Base-by-base conservation (phyloP, 805 yeast genomes). In the Yamadazyma ubonensis region DNA sequence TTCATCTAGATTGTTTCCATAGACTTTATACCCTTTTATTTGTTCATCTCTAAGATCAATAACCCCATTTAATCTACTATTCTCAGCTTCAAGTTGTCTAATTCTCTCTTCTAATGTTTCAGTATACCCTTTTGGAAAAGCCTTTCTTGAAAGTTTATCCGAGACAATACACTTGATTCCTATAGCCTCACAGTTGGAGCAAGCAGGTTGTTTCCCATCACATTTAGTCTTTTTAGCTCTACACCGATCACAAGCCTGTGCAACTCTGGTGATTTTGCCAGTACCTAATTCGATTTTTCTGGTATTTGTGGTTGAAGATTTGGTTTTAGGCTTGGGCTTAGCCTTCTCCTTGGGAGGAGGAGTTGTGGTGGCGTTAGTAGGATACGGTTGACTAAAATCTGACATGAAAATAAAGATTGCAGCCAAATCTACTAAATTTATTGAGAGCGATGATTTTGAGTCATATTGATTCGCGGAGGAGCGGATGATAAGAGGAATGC, bases 171-270 rank as follows among this genome's bases (percentile, higher is more conserved):
- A 89, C 47, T 86, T 91, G 42, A 89, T 75, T 3, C 96, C 96
- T 3, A 86, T 93, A 5, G 80, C 73, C 9, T 79, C 81, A 67
- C 97, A 89, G 44, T 85, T 83, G 0, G 91, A 76, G 58, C 97
- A 89, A 7, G 55, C 49, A 3, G 84, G 84, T 43, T 78, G 73
- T 41, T 76, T 74, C 1, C 93, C 93, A 50, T 85, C 91, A 64
- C 95, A 85, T 42, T 81, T 76, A 9, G 83, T 80, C 59, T 86
- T 86, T 54, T 85, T 86, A 35, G 86, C 78, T 36, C 96, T 67
- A 55, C 96, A 89, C 36, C 97, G 65, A 57, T 88, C 96, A 60
- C 96, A 88, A 0, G 96, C 96, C 56, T 88, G 96, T 0, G 96
- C 90, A 2, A 86, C 85, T 41, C 96, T 64, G 42, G 79, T 82